Conservation (phyloP, 108 stramenopile species). For the Conticribra weissflogii region DNA sequence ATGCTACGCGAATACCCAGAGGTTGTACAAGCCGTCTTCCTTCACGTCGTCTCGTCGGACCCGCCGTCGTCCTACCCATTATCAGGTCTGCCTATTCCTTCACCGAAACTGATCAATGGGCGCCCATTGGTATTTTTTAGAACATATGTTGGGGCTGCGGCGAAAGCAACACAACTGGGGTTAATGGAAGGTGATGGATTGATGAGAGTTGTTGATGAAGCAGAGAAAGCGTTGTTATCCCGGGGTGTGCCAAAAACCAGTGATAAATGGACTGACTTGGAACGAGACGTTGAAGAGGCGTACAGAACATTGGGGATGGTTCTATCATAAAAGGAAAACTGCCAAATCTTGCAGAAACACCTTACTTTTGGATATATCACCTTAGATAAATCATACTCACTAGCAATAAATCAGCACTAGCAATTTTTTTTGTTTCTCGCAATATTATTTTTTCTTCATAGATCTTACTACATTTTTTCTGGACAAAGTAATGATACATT, state of each 20-base stretch:
- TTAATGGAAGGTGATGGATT: constrained; percentile 83
- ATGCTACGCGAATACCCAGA: constrained; percentile 92
- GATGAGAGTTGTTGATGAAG: constrained; percentile 74
- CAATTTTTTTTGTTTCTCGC: too few relatives aligned
- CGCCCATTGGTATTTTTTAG: constrained; percentile 90
- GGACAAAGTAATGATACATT: too few relatives aligned
- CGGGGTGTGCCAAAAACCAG: constrained; percentile 52
- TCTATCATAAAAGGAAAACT: constrained; percentile 2
- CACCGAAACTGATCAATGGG: constrained; percentile 84
- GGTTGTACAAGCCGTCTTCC: constrained; percentile 89
- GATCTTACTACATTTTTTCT: too few relatives aligned
- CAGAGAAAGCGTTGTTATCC: constrained; percentile 47
- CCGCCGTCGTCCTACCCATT: constrained; percentile 43
- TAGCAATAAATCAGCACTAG: too few relatives aligned
- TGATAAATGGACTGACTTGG: constrained; percentile 79
- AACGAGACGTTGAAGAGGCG: constrained; percentile 57
- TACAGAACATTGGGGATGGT: constrained; percentile 43
- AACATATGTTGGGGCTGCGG: constrained; percentile 94
- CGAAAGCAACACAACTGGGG: constrained; percentile 76
- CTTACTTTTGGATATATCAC: neutral
- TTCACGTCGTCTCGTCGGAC: constrained; percentile 81
- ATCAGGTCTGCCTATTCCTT: constrained; percentile 50
- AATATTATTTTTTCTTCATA: neutral
- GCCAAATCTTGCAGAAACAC: neutral
- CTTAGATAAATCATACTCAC: too few relatives aligned